These are phyloP conservation scores for Dictyostelium firmibasis DNA, from an alignment of 78 protist species.

Conservation along the genomic window DNA sequence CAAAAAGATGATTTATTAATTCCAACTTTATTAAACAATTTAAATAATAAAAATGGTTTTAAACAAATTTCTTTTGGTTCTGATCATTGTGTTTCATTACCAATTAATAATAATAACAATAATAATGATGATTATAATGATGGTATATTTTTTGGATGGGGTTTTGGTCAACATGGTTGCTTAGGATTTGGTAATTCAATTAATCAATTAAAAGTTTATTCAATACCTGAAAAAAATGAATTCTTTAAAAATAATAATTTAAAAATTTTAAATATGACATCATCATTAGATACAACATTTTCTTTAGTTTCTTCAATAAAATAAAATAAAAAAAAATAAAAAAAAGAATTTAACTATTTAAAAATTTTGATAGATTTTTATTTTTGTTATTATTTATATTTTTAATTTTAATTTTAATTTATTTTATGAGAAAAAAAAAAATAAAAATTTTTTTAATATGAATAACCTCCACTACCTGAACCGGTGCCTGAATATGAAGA, in stretches of 20 bases:
- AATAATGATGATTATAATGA: neutral
- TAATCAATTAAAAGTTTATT: constrained; percentile 12
- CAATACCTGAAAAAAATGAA: constrained; percentile 11
- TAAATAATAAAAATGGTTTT: neutral
- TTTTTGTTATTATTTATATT: neutral
- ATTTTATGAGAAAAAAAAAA: too few relatives aligned
- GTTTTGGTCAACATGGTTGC: constrained; percentile 72
- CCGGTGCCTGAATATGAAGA: neutral
- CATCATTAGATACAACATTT: constrained; percentile 58
- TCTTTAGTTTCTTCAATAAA: neutral
- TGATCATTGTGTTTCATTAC: constrained; percentile 50
- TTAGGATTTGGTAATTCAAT: constrained; percentile 27
- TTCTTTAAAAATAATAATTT: neutral
- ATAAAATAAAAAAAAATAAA: neutral
- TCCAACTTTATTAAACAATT: neutral
- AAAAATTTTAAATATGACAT: neutral
- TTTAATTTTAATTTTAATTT: neutral
- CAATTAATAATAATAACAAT: too few relatives aligned
- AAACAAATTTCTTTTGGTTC: constrained; percentile 12
- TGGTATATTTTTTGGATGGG: constrained; percentile 20
- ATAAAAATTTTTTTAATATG: too few relatives aligned
- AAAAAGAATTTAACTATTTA: neutral
- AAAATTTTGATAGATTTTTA: too few relatives aligned
- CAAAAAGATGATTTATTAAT: constrained; percentile 13
- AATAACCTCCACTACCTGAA: neutral